Evolutionary conservation across 2,329 filamentous ascomycete species (phyloP).

Genomic region (Graphium sp.): DNA sequence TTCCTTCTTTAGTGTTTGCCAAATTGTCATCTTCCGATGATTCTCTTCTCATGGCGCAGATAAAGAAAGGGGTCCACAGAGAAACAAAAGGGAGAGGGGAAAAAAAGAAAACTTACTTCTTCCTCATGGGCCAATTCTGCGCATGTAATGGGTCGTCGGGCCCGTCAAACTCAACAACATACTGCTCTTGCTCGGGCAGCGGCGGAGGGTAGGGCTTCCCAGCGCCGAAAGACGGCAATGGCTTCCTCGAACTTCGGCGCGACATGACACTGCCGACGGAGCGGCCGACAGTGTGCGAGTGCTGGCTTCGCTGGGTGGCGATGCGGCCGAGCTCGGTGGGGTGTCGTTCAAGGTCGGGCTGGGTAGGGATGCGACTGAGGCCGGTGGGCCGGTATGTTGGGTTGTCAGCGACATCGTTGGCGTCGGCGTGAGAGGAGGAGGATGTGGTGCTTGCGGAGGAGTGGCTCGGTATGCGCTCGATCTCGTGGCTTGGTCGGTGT

Average conservation of each 20-base stretch:
- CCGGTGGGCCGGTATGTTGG: conserved; percentile 19
- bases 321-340: conserved; percentile 56
- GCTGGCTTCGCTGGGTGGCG: conserved; percentile 53
- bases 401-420: conserved; percentile 8
- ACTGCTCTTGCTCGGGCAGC: conserved; percentile 55
- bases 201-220: conserved; percentile 60
- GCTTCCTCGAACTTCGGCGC: conserved; percentile 33
- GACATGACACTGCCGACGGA: conserved; percentile 18
- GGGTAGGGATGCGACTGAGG: conserved; percentile 47
- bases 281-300: conserved; percentile 54
- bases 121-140: conserved; percentile 69
- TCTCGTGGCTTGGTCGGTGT: conserved; percentile 29
- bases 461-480: conserved; percentile 40
- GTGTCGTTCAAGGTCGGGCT: conserved; percentile 51
- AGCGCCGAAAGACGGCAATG: conserved; percentile 52
- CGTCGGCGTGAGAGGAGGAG: conserved; percentile 21
- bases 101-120: conserved; percentile 41
- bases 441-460: conserved; percentile 33
- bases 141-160: conserved; percentile 70
- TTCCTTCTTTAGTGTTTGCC: no score
- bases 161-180: conserved; percentile 75
- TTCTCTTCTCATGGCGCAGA: no score
- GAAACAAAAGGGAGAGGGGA: not conserved
- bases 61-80: no score
- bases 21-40: no score